Evolutionary conservation across 257 asterid species (phyloP).

Genomic region (Echites panduratus): DNA sequence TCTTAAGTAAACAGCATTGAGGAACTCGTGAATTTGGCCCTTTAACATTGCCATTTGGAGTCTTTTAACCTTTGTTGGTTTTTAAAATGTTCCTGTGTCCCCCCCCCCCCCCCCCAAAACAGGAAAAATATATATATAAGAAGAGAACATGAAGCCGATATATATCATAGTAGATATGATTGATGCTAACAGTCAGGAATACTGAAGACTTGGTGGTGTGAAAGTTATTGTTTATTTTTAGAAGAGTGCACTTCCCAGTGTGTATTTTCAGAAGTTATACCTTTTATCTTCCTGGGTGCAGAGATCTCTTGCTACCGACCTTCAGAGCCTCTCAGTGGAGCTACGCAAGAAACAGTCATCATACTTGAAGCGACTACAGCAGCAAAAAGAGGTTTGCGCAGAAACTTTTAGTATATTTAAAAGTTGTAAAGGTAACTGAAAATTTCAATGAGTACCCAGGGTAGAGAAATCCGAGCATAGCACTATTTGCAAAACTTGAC

Average conservation of each 20-base stretch:
- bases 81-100: no score
- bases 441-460: background rate
- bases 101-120: no score
- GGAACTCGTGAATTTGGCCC: no score
- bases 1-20: no score
- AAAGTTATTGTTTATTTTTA: background rate
- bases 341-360: slow-evolving; percentile 37
- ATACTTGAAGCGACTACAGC: slow-evolving; percentile 33
- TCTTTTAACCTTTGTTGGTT: no score
- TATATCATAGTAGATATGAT: no score
- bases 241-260: no score
- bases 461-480: background rate
- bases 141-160: no score
- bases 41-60: no score
- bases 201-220: background rate
- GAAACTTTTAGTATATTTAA: background rate
- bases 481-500: background rate
- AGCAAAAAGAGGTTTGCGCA: slow-evolving; percentile 34
- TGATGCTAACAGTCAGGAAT: background rate
- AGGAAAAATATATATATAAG: no score
- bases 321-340: slow-evolving; percentile 36
- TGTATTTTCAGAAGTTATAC: no score
- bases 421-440: background rate
- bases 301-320: slow-evolving; percentile 44
- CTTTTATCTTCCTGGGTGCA: slow-evolving; percentile 10